Evolutionary conservation across 257 asterid genomes (phyloP).

Genomic region (Solanum gracilifrons): DNA sequence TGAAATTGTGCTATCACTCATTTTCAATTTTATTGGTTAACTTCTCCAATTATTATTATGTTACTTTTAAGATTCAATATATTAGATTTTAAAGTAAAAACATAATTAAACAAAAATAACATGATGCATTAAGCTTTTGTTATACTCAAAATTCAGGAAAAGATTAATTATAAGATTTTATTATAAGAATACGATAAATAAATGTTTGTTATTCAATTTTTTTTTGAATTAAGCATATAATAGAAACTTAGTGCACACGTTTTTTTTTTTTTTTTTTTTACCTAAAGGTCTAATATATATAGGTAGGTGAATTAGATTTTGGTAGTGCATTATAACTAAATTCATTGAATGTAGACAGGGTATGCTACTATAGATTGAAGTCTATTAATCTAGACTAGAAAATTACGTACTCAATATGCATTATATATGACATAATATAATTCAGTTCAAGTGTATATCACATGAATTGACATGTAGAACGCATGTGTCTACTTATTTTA

Average conservation of each 20-base stretch:
- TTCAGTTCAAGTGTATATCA: accelerated
- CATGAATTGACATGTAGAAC: neutral
- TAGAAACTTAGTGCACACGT: no score
- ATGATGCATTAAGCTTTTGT: no score
- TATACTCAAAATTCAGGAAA: accelerated
- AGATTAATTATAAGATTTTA: no score
- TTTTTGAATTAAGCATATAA: neutral
- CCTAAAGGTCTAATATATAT: no score
- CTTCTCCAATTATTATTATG: neutral
- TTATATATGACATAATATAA: no score
- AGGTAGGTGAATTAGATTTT: neutral
- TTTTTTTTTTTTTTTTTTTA: no score
- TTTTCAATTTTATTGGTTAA: neutral
- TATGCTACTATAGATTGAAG: neutral
- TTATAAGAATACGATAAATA: neutral
- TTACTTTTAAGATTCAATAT: neutral
- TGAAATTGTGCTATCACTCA: neutral
- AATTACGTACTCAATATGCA: neutral
- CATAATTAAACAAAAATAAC: neutral
- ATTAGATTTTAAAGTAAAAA: neutral
- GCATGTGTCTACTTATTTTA: accelerated
- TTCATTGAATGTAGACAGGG: neutral
- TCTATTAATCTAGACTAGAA: neutral
- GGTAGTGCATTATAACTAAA: neutral
- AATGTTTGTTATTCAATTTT: neutral